Base-by-base conservation (phyloP, 805 yeast species). In the Priceomyces carsonii region DNA sequence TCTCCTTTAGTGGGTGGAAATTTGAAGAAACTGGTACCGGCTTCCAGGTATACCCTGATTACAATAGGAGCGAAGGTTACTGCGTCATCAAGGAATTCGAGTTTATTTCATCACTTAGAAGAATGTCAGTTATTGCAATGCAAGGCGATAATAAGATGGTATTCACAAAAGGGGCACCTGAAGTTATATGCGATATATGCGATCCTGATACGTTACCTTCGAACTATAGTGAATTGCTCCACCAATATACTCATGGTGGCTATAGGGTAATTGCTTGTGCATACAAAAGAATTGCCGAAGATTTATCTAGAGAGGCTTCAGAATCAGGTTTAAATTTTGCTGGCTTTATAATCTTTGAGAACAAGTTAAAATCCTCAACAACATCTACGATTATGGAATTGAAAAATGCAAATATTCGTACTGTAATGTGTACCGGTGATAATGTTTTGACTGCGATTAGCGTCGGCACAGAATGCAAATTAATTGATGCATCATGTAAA, bases 401-500 rank as follows among this genome's bases (percentile, higher is more conserved):
- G 32, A 65, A 66, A 15, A 69, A 68, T 5, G 97, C 99, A 0
- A 70, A 77, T 15, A 73, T 93, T 32, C 71, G 97, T 47, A 85
- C 93, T 0, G 66, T 89, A 18, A 93, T 93, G 99, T 93, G 99
- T 59, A 93, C 99, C 0, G 99, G 99, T 35, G 99, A 93, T 59
- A 93, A 93, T 54, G 79, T 93, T 13, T 66, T 93, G 38, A 93
- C 99, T 0, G 99, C 98, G 0, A 77, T 93, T 14, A 85, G 96
- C 59, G 99, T 93, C 12, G 96, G 85, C 3, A 73, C 79, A 40
- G 96, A 91, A 52, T 86, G 95, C 54, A 81, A 79, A 3, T 66
- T 93, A 42, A 60, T 93, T 8, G 59, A 58, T 3, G 69, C 69
- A 2, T 55, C 63, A 8, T 55, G 57, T 12, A 43, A 49, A 1